Base-by-base conservation (phyloP, 176 grass and related monocot species). In the Bromus sterilis region DNA sequence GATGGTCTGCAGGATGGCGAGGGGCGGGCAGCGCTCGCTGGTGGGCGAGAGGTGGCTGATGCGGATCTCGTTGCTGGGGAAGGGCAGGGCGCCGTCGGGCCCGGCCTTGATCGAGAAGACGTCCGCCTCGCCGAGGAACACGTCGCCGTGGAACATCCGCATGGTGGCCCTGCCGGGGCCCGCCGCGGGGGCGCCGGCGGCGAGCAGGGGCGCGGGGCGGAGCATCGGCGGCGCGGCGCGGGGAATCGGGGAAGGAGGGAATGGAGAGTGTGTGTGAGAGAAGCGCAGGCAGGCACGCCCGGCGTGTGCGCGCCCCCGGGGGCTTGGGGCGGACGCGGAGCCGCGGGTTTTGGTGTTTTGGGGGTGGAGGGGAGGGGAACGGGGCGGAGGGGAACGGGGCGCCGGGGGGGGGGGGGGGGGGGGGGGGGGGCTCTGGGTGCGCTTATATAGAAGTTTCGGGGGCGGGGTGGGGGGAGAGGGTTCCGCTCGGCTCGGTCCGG, bases 21-120 rank as follows among this genome's bases (percentile, higher is more conserved):
- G 93, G 5, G 97, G 97, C 79, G 87, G 93, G 82, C 91, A 93
- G 65, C 97, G 80, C 76, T 93, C 91, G 91, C 97, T 93, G 31
- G 46, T 1, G 34, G 89, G 93, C 24, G 97, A 95, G 48, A 99
- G 80, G 87, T 96, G 91, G 85, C 85, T 87, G 82, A 99, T 86
- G 80, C 87, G 97, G 83, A 99, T 95, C 91, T 99, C 93, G 78
- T 76, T 87, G 70, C 76, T 91, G 49, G 92, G 89, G 74, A 95
- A 91, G 32, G 92, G 90, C 21, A 79, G 77, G 70, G 37, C 62
- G 3, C 79, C 78, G 29, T 74, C 90, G 75, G 2, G 49, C 23
- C 62, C 81, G 31, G 36, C 66, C 69, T 83, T 86, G 25, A 86
- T 79, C 53, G 90, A 36, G 76, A 91, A 93, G 20, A 94, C 88